Conservation (phyloP, 495 filamentous ascomycete genomes). For the Bryoglossum gracile region DNA sequence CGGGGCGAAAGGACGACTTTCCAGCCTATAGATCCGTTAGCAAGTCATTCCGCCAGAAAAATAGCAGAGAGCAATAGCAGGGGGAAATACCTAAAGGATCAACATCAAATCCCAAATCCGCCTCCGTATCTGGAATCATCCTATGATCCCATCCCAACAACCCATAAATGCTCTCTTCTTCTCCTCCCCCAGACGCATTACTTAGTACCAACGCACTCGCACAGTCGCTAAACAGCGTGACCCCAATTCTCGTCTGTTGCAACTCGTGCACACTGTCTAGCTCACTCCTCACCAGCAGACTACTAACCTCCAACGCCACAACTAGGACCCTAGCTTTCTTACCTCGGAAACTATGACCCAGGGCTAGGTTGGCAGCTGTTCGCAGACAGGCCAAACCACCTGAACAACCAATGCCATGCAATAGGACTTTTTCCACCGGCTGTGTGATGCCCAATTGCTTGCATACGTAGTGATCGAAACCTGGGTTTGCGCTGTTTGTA, state of each 20-base stretch:
- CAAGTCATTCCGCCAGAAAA: not conserved
- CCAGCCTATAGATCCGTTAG: slow-evolving; percentile 33
- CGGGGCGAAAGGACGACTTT: slow-evolving; percentile 52
- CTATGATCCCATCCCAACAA: slow-evolving; percentile 53
- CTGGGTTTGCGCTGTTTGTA: slow-evolving; percentile 61
- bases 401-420: slow-evolving; percentile 58
- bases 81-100: slow-evolving; percentile 39
- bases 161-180: slow-evolving; percentile 40
- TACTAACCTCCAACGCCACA: slow-evolving; percentile 54
- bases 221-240: slow-evolving; percentile 56
- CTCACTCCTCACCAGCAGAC: slow-evolving; percentile 49
- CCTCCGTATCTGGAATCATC: slow-evolving; percentile 47
- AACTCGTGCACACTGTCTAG: slow-evolving; percentile 45
- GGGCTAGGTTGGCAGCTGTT: slow-evolving; percentile 53
- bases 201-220: slow-evolving; percentile 51
- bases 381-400: slow-evolving; percentile 57
- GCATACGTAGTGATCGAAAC: slow-evolving; percentile 57
- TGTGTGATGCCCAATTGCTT: slow-evolving; percentile 43
- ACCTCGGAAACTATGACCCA: slow-evolving; percentile 44
- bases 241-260: slow-evolving; percentile 49
- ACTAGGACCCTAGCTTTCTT: slow-evolving; percentile 50
- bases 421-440: slow-evolving; percentile 48
- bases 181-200: slow-evolving; percentile 39
- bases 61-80: not conserved
- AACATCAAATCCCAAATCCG: slow-evolving; percentile 53